A percentile compares a stretch with the other conserved stretches of the same genome.
phyloP scores from a whole-genome alignment of 495 filamentous ascomycete genomes.

The Annulohypoxylon maeteangense region DNA sequence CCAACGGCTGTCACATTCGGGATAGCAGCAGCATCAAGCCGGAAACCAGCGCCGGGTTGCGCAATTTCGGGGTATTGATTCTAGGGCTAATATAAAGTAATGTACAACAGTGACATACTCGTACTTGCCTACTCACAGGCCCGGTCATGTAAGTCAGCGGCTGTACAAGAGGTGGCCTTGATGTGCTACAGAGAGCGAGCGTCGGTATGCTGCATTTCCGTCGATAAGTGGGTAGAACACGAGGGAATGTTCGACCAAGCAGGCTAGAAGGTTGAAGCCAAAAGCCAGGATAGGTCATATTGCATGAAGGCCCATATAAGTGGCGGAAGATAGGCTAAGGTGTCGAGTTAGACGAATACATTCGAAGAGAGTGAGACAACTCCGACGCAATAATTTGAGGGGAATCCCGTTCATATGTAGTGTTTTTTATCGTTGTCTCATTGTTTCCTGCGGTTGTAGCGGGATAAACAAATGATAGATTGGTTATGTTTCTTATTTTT shows the following conservation, averaged over 20 bases:
- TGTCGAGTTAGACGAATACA: neutral
- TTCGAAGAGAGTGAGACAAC: constrained; percentile 17
- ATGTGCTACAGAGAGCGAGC: neutral
- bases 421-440: neutral
- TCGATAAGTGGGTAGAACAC: constrained; percentile 9
- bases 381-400: neutral
- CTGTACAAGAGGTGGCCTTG: neutral
- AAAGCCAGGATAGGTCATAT: neutral
- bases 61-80: neutral
- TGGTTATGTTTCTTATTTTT: neutral
- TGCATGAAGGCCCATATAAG: neutral
- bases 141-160: neutral
- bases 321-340: neutral
- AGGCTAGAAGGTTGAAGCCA: neutral
- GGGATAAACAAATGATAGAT: constrained; percentile 27
- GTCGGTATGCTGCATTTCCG: neutral
- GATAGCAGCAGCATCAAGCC: neutral
- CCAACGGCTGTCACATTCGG: neutral
- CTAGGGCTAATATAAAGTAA: neutral
- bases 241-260: constrained; percentile 2
- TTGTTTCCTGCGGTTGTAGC: constrained; percentile 24
- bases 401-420: neutral
- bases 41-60: neutral
- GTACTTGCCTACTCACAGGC: neutral
- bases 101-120: neutral